These are phyloP conservation scores for Davidsoniella eucalypti DNA, from an alignment of 2,329 filamentous ascomycete species.

Conservation along the genomic window DNA sequence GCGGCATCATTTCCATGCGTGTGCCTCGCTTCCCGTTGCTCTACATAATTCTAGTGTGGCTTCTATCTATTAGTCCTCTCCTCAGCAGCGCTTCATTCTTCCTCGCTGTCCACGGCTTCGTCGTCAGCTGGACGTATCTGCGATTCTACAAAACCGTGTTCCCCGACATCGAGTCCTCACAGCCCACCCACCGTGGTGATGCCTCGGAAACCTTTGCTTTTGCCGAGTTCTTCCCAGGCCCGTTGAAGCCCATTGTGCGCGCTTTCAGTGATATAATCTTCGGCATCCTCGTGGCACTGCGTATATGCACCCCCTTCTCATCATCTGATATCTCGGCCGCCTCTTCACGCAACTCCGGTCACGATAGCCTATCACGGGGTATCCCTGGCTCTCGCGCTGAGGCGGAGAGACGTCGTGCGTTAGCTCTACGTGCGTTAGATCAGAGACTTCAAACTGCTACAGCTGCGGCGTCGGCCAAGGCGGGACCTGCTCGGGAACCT, in stretches of 20 bases:
- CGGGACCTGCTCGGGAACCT: slow-evolving; percentile 21
- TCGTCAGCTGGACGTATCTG: slow-evolving; percentile 87
- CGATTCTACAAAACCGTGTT: slow-evolving; percentile 79
- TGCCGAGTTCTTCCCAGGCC: slow-evolving; percentile 83
- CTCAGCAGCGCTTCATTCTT: slow-evolving; percentile 59
- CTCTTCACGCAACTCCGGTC: slow-evolving; percentile 50
- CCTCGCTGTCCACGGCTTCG: slow-evolving; percentile 63
- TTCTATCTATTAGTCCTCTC: slow-evolving; percentile 40
- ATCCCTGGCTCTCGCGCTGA: slow-evolving; percentile 65
- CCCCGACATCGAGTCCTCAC: slow-evolving; percentile 48
- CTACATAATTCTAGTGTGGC: slow-evolving; percentile 57
- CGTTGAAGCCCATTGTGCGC: slow-evolving; percentile 61
- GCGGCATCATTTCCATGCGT: slow-evolving; percentile 72
- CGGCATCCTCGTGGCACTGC: slow-evolving; percentile 54
- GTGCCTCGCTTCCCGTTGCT: slow-evolving; percentile 58
- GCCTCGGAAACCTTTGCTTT: slow-evolving; percentile 94
- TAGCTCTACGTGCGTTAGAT: slow-evolving; percentile 83
- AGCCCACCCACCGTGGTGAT: slow-evolving; percentile 59
- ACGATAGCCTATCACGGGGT: slow-evolving; percentile 39
- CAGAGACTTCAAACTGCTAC: slow-evolving; percentile 80
- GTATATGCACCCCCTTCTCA: slow-evolving; percentile 73
- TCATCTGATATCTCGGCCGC: slow-evolving; percentile 61
- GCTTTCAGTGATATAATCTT: slow-evolving; percentile 62
- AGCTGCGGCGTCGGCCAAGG: slow-evolving; percentile 24
- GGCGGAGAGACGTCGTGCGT: slow-evolving; percentile 71